These are phyloP conservation scores for Orbilia oligospora DNA, from an alignment of 2,329 filamentous ascomycete genomes.

Conservation along the genomic window DNA sequence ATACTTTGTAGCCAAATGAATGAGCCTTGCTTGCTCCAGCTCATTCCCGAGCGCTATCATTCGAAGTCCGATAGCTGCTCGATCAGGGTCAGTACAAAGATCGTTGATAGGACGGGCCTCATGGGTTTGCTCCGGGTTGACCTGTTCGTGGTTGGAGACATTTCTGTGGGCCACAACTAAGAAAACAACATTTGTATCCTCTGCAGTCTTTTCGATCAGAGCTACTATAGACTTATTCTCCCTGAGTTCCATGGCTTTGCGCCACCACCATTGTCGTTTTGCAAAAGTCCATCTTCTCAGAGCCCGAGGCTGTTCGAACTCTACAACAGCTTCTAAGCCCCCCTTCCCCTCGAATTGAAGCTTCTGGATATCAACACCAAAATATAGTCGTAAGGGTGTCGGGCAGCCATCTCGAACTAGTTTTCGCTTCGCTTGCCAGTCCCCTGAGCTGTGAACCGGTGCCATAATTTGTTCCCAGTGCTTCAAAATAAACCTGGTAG, in stretches of 20 bases:
- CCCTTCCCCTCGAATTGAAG: conserved; percentile 30
- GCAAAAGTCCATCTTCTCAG: conserved; percentile 21
- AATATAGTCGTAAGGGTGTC: conserved; percentile 44
- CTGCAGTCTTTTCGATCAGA: conserved; percentile 44
- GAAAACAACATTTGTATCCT: conserved; percentile 62
- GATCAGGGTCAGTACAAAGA: conserved; percentile 62
- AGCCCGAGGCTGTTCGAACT: conserved; percentile 49
- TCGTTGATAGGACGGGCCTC: conserved; percentile 3
- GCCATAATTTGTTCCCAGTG: conserved; percentile 37
- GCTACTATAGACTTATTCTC: conserved; percentile 61
- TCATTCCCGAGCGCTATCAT: conserved; percentile 33
- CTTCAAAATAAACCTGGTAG: conserved; percentile 50
- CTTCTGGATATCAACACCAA: conserved; percentile 34
- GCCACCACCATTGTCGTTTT: conserved; percentile 52
- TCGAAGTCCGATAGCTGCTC: conserved; percentile 61
- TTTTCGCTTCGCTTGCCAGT: conserved; percentile 44
- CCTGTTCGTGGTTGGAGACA: conserved; percentile 40
- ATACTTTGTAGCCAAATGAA: conserved; percentile 32
- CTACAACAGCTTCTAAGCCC: conserved; percentile 41
- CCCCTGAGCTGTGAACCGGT: not conserved
- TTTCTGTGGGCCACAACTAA: conserved; percentile 62
- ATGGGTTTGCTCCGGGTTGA: not conserved
- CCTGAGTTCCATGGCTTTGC: conserved; percentile 46
- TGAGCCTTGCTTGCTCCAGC: conserved; percentile 29
- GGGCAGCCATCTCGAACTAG: conserved; percentile 39